Base-by-base conservation (phyloP, 257 asterid species). In the Phtheirospermum japonicum region DNA sequence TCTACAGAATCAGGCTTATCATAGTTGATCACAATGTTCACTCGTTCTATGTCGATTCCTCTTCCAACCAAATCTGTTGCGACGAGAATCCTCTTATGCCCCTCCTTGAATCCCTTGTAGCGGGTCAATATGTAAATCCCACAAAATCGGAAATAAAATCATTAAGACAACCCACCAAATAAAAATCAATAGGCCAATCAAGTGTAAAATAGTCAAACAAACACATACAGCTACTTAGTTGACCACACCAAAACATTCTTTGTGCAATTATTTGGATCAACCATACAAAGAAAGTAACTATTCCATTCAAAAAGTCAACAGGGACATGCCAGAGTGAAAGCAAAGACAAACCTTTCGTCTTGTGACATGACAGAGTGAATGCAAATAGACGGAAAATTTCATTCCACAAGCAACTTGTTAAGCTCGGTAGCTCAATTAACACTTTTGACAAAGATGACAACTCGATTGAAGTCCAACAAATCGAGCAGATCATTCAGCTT, bases 1-100 rank as follows among this genome's bases (percentile, higher is more conserved):
- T 90, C 97, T 0, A 95, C 97, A 39, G 97, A 89, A 64, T 89
- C 97, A 7, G 97, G 97, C 97, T 86, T 89, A 74, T 89, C 97
- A 74, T 90, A 90, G 79, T 90, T 90, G 39, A n/a, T n/a, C n/a
- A n/a, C n/a, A n/a, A n/a, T n/a, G n/a, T n/a, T n/a, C n/a, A n/a
- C n/a, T n/a, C n/a, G n/a, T n/a, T n/a, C n/a, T n/a, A n/a, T n/a
- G n/a, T n/a, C n/a, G n/a, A n/a, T n/a, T n/a, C n/a, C n/a, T n/a
- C n/a, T n/a, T n/a, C n/a, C n/a, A n/a, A n/a, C n/a, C n/a, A n/a
- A n/a, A n/a, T n/a, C n/a, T n/a, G n/a, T n/a, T n/a, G n/a, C n/a
- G n/a, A n/a, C n/a, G n/a, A n/a, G n/a, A n/a, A n/a, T n/a, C n/a
- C n/a, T n/a, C n/a, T n/a, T n/a, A n/a, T n/a, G n/a, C n/a, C n/a